Conservation (phyloP, 495 filamentous ascomycete species). For the Tuber brumale region DNA sequence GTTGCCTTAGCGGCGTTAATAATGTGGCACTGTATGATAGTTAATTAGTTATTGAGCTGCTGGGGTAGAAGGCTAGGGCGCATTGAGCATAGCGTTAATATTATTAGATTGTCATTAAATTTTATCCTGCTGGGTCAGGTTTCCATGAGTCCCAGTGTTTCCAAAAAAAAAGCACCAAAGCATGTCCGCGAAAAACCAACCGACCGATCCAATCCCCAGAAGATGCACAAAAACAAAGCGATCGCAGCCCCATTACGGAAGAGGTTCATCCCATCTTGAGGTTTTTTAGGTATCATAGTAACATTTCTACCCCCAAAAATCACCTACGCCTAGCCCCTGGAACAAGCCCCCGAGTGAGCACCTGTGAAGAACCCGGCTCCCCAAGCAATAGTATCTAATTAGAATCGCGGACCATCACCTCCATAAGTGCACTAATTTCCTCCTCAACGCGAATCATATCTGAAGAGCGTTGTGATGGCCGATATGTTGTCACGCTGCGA, state of each 20-base stretch:
- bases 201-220: neutral
- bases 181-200: neutral
- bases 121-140: neutral
- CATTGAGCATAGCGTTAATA: neutral
- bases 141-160: neutral
- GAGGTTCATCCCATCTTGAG: neutral
- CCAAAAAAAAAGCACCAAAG: neutral
- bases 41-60: neutral
- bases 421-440: neutral
- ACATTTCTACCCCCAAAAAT: neutral
- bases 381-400: neutral
- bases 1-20: constrained; percentile 7
- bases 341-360: neutral
- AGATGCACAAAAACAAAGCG: neutral
- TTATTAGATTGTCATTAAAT: neutral
- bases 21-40: neutral
- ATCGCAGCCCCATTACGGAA: neutral
- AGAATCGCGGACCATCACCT: neutral
- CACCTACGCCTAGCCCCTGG: neutral
- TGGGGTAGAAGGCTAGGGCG: neutral
- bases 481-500: neutral
- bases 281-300: neutral
- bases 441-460: neutral
- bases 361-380: neutral
- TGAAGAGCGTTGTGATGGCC: neutral